Evolutionary conservation across 371 early-diverging fungal genomes (phyloP).

Genomic region (Rhizopus arrhizus): DNA sequence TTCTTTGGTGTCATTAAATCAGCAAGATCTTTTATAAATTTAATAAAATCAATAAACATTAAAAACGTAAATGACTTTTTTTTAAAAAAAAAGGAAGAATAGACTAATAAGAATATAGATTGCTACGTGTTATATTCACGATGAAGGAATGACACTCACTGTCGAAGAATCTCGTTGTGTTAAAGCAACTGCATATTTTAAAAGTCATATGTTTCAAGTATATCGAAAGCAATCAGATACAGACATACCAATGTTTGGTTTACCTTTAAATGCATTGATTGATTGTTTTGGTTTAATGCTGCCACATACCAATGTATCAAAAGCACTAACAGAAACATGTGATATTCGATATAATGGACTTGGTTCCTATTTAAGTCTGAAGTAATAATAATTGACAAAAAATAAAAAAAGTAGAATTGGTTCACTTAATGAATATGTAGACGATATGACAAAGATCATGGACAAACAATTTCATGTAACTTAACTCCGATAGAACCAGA

Average conservation of each 20-base stretch:
- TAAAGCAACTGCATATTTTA: slow-evolving; percentile 41
- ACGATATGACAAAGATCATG: slow-evolving; percentile 24
- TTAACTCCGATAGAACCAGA: slow-evolving; percentile 40
- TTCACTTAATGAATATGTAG: slow-evolving; percentile 9
- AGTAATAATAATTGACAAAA: slow-evolving; percentile 3
- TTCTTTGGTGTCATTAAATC: slow-evolving; percentile 21
- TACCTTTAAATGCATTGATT: slow-evolving; percentile 31
- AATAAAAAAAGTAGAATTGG: neutral
- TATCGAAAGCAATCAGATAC: slow-evolving; percentile 19
- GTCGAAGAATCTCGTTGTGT: slow-evolving; percentile 32
- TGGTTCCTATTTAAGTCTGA: slow-evolving; percentile 28
- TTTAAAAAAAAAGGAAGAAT: neutral
- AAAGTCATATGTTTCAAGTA: slow-evolving; percentile 32
- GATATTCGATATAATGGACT: slow-evolving; percentile 34
- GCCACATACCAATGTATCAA: slow-evolving; percentile 6
- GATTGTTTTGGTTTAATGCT: slow-evolving; percentile 32
- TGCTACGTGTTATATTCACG: slow-evolving; percentile 26
- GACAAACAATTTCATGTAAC: slow-evolving; percentile 22
- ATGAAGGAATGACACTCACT: slow-evolving; percentile 44
- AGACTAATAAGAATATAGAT: neutral
- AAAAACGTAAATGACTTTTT: slow-evolving; percentile 11
- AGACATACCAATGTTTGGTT: slow-evolving; percentile 30
- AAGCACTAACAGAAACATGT: slow-evolving; percentile 16
- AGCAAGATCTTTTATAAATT: neutral
- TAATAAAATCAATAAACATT: slow-evolving; percentile 17